phyloP scores from a whole-genome alignment of 2,329 filamentous ascomycete genomes.

The Apiospora rasikravindrae region DNA sequence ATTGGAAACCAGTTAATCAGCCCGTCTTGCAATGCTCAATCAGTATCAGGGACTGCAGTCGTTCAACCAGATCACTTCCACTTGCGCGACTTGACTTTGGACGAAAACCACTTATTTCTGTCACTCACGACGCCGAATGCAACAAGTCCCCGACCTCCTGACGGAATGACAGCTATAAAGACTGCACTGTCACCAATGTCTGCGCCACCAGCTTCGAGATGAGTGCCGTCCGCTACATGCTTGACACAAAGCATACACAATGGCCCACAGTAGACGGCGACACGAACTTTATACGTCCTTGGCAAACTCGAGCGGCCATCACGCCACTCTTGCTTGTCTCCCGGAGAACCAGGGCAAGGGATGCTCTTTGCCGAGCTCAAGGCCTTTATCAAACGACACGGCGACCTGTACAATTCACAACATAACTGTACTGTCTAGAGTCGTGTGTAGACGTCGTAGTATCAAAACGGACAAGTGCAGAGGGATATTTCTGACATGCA shows the following conservation, averaged over 20 bases:
- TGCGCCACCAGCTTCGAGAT: conserved; percentile 35
- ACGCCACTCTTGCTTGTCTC: conserved; percentile 36
- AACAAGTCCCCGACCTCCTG: too few species aligned
- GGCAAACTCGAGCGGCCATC: conserved; percentile 33
- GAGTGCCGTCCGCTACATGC: conserved; percentile 36
- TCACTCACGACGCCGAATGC: too few species aligned
- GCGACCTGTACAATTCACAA: conserved; percentile 3
- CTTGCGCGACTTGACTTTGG: too few species aligned
- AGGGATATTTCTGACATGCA: conserved; percentile 17
- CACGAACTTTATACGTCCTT: conserved; percentile 33
- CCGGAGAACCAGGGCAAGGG: conserved; percentile 33
- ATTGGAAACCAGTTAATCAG: too few species aligned
- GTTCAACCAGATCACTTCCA: too few species aligned
- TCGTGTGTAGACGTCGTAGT: conserved; percentile 15
- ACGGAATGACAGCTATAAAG: conserved; percentile 21
- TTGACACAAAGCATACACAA: conserved; percentile 33
- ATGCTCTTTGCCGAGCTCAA: conserved; percentile 16
- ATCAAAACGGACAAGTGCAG: conserved; percentile 2
- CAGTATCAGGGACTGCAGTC: too few species aligned
- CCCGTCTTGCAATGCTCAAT: too few species aligned
- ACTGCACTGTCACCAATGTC: conserved; percentile 35
- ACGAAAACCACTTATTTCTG: too few species aligned
- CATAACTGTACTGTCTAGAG: neutral
- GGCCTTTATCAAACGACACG: conserved; percentile 15
- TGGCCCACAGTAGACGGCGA: conserved; percentile 28